Conservation (phyloP, 371 early-diverging fungal species). For the Phascolomyces articulosus region DNA sequence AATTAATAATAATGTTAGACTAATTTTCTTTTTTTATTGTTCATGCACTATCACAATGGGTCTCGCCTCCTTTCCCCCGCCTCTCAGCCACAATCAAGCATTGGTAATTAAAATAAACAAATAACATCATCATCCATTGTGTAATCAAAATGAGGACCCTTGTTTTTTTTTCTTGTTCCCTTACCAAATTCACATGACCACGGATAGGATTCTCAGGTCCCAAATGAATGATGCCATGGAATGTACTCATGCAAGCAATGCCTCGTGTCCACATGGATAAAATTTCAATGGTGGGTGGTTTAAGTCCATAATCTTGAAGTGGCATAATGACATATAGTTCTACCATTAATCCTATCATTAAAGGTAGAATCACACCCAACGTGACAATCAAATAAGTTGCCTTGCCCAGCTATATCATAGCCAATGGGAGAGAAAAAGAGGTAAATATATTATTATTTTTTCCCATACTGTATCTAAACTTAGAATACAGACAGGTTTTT, state of each 20-base stretch:
- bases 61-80: too few species aligned
- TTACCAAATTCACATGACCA: slow-evolving; percentile 13
- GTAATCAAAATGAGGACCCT: background rate
- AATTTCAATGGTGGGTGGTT: slow-evolving; percentile 31
- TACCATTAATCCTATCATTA: slow-evolving; percentile 44
- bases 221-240: slow-evolving; percentile 16
- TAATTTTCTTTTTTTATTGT: background rate
- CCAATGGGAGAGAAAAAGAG: too few species aligned
- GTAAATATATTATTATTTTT: background rate
- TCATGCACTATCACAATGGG: too few species aligned
- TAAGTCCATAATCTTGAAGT: slow-evolving; percentile 23
- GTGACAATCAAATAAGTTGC: background rate
- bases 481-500: too few species aligned
- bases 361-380: slow-evolving; percentile 50
- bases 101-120: too few species aligned
- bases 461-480: background rate
- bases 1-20: too few species aligned
- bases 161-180: background rate
- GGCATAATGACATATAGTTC: slow-evolving; percentile 59
- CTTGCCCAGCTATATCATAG: background rate
- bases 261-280: slow-evolving; percentile 31
- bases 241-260: slow-evolving; percentile 20
- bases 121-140: too few species aligned
- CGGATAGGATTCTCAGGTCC: slow-evolving; percentile 17
- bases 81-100: too few species aligned